Percentiles rank a stretch among this genome's conserved stretches.
Conservation (phyloP, 78 protist genomes). For the Dictyostelium discoideum region dicty_2.7 NC_007090.3:2558001-2558500, state of each 20-base stretch:
- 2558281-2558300: constrained; percentile 33
- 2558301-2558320: not conserved
- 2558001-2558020: constrained; percentile 5
- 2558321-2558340: not conserved
- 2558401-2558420: not conserved
- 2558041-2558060: not conserved
- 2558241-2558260: not conserved
- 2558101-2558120: not conserved
- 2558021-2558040: not conserved
- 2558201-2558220: no score
- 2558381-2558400: not conserved
- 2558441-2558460: constrained; percentile 68
- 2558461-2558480: constrained; percentile 79
- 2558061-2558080: not conserved
- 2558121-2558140: no score
- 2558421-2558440: constrained; percentile 38
- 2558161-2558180: no score
- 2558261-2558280: constrained; percentile 1
- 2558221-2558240: no score
- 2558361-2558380: not conserved
- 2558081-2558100: constrained; percentile 16
- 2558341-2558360: not conserved
- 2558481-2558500: constrained; percentile 94
- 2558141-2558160: no score
- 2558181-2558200: no score